phyloP scores from a whole-genome alignment of 768 basidiomycete genomes.

The Leccinum pellstonianum region DNA sequence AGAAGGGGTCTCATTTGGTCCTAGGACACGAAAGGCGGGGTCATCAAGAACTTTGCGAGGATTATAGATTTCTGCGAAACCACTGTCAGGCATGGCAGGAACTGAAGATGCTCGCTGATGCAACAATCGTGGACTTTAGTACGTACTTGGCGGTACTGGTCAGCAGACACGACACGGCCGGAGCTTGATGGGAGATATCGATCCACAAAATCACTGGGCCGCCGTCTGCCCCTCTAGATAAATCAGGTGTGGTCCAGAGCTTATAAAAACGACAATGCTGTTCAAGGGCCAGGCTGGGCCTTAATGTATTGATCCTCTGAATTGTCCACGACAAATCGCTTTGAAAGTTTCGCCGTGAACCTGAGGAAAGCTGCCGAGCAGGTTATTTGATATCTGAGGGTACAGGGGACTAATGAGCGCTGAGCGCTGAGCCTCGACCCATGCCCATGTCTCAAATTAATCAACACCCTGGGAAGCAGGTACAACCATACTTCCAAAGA shows the following conservation, averaged over 20 bases:
- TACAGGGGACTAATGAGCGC: neutral
- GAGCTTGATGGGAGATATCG: neutral
- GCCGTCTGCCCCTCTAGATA: neutral
- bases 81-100: conserved; percentile 22
- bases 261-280: neutral
- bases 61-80: conserved; percentile 45
- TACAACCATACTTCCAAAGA: neutral
- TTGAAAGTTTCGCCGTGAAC: neutral
- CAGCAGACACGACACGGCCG: conserved; percentile 3
- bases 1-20: conserved; percentile 48
- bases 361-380: neutral
- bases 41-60: conserved; percentile 57
- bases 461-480: neutral
- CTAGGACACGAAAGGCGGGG: conserved; percentile 53
- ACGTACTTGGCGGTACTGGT: neutral
- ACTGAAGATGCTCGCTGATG: neutral
- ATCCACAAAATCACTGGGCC: neutral
- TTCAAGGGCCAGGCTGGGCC: neutral
- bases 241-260: neutral
- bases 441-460: neutral
- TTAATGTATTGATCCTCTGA: no score
- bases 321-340: neutral
- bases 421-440: neutral
- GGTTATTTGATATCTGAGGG: neutral
- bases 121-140: neutral